These are phyloP conservation scores for Colletotrichum plurivorum DNA, from an alignment of 2,329 filamentous ascomycete species.

Conservation along the genomic window DNA sequence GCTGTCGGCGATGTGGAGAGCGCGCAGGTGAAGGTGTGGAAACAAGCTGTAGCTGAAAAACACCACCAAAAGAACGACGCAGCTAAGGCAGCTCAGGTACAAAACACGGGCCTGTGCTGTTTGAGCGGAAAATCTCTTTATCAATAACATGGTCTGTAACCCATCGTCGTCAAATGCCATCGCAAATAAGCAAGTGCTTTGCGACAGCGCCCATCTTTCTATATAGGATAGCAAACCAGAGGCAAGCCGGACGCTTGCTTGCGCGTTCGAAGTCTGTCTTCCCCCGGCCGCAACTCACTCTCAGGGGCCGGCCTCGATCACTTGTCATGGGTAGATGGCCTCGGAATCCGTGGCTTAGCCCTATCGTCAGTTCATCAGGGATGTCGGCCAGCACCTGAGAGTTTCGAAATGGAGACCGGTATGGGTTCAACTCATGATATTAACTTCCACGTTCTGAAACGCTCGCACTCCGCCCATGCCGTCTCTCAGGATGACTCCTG, in stretches of 20 bases:
- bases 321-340: conserved; percentile 19
- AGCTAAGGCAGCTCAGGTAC: conserved; percentile 15
- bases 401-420: conserved; percentile 4
- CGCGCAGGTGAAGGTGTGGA: background rate
- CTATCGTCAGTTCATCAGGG: background rate
- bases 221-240: background rate
- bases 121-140: background rate
- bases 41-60: background rate
- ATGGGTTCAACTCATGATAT: conserved; percentile 22
- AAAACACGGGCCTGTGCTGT: conserved; percentile 1
- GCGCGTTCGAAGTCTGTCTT: conserved; percentile 8
- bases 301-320: background rate
- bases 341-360: conserved; percentile 10
- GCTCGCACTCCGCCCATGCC: conserved; percentile 2
- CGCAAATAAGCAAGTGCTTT: rapidly evolving
- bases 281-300: background rate
- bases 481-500: background rate
- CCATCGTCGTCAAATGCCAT: background rate
- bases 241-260: background rate
- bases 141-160: conserved; percentile 4
- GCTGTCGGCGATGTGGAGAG: background rate
- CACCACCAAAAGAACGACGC: conserved; percentile 1
- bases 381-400: conserved; percentile 11
- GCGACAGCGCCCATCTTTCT: background rate
- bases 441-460: conserved; percentile 21